Evolutionary conservation across 208 protist genomes (phyloP), one percentile per base, ranked within the genome.

Genomic region (Crithidia mellificae): DNA sequence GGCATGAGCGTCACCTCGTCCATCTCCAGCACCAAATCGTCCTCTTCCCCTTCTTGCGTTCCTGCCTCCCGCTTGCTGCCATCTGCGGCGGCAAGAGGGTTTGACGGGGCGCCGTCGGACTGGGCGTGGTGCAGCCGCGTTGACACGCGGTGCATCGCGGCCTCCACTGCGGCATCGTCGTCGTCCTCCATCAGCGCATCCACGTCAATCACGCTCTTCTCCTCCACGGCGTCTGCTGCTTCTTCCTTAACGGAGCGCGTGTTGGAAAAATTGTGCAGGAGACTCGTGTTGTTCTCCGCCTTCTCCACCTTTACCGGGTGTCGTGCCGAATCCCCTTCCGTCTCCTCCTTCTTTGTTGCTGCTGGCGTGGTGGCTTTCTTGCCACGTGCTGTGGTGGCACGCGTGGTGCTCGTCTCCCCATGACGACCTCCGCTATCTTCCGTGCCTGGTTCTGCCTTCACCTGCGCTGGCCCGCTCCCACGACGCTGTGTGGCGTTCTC

Each of bases 151-250:
- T 32, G 46, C 49, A 71, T 41, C 20, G 43, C 46, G 38, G 51
- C 72, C 50, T 53, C 73, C 44, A 73, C 61, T n/a, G 62, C 70
- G 6, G 34, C 47, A 47, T 83, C 80, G 20, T 88, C 85, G 19
- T 80, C 67, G 12, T 76, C 74, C 52, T 93, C 84, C 88, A 93
- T 93, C 22, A 91, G 58, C 22, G 79, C 80, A 63, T 93, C 88
- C 14, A 93, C 84, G 64, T 93, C 88, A 57, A 93, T 91, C 12
- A 88, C 78, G 22, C 69, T 63, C 29, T 56, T 14, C 6, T 53
- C 47, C 1, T 66, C 51, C 2, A 22, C 36, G 38, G 27, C 38
- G 47, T 39, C 58, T 8, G 22, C 24, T 30, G 22, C n/a, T 8
- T 8, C 27, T 36, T 19, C 22, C 50, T 2, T 19, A n/a, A n/a